Conservation (phyloP, 202 grass and related monocot genomes). For the Sporobolus alterniflorus region DNA sequence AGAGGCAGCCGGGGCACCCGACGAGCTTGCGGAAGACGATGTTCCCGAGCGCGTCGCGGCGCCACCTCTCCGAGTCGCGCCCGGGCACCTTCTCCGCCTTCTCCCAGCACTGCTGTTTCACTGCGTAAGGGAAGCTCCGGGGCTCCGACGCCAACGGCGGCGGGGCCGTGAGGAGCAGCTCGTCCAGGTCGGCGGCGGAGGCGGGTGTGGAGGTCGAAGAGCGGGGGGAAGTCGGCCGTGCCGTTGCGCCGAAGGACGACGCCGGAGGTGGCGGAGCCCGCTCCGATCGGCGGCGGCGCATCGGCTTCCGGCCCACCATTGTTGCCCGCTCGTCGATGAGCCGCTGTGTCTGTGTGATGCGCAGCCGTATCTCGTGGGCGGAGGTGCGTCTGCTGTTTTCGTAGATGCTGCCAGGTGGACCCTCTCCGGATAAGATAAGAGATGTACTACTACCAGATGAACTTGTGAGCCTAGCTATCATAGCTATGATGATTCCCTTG, state of each 20-base stretch:
- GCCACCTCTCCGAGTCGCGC: slow-evolving; percentile 90
- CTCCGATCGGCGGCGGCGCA: slow-evolving; percentile 48
- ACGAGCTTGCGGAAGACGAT: slow-evolving; percentile 95
- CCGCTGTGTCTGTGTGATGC: neutral
- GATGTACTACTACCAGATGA: no score
- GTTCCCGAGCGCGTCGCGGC: slow-evolving; percentile 92
- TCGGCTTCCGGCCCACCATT: slow-evolving; percentile 64
- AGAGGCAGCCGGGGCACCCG: slow-evolving; percentile 91
- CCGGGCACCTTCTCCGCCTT: slow-evolving; percentile 85
- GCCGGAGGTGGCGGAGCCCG: slow-evolving; percentile 13
- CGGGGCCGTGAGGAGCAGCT: slow-evolving; percentile 42
- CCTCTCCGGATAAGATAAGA: neutral
- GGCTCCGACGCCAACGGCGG: slow-evolving; percentile 53
- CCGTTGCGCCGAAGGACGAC: slow-evolving; percentile 44
- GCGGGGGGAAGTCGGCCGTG: slow-evolving; percentile 38
- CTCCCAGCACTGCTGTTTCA: slow-evolving; percentile 98
- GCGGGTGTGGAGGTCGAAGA: neutral
- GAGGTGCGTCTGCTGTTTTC: neutral
- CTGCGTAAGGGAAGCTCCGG: slow-evolving; percentile 77
- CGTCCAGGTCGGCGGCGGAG: slow-evolving; percentile 49
- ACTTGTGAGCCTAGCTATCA: no score
- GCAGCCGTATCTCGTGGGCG: neutral
- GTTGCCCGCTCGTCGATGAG: slow-evolving; percentile 5
- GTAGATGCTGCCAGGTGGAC: slow-evolving; percentile 6
- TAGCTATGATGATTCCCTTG: no score